These are phyloP conservation scores for Hansfordia pulvinata DNA, from an alignment of 2,329 filamentous ascomycete species.

Conservation along the genomic window DNA sequence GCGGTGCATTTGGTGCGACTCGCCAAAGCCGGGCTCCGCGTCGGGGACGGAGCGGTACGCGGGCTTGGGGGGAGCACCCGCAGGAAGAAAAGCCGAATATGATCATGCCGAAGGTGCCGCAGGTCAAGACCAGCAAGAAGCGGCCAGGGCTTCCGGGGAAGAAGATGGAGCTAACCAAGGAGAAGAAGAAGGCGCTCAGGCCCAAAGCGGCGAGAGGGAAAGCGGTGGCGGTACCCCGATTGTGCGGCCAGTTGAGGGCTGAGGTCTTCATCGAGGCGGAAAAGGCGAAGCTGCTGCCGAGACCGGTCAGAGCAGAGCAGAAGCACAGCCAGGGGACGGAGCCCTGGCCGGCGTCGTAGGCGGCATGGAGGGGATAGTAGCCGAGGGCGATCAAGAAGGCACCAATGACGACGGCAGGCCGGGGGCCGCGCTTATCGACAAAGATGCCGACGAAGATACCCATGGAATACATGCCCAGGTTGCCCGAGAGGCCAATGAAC, in stretches of 20 bases:
- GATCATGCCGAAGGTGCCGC: constrained; percentile 65
- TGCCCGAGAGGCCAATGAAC: constrained; percentile 73
- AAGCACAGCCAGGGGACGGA: constrained; percentile 57
- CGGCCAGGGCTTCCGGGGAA: constrained; percentile 74
- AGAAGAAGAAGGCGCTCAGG: constrained; percentile 93
- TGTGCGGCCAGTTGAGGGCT: constrained; percentile 81
- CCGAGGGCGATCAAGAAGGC: constrained; percentile 59
- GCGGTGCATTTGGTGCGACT: constrained; percentile 25
- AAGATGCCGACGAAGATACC: constrained; percentile 84
- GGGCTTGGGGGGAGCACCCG: constrained; percentile 50
- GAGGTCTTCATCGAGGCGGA: constrained; percentile 74
- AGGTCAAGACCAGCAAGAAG: constrained; percentile 68
- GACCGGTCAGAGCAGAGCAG: constrained; percentile 72
- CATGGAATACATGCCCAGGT: constrained; percentile 84
- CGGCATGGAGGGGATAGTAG: constrained; percentile 74
- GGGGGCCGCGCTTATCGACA: constrained; percentile 69
- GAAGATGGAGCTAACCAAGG: constrained; percentile 58
- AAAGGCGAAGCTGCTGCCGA: constrained; percentile 88
- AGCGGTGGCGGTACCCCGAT: constrained; percentile 85
- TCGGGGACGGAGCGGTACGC: constrained; percentile 42
- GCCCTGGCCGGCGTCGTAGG: constrained; percentile 56
- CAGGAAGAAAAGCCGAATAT: constrained; percentile 72
- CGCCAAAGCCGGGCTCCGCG: constrained; percentile 17
- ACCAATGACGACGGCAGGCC: constrained; percentile 65
- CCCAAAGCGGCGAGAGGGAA: constrained; percentile 90